phyloP scores from a whole-genome alignment of 164 flowering plant genomes.

The grape (Vitis vinifera) region ASM3070453v1 NC_081823.1:25644001-25644500 shows the following conservation, averaged over 20 bases:
- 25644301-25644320: conserved; percentile 89
- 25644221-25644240: neutral
- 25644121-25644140: neutral
- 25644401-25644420: neutral
- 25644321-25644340: conserved; percentile 75
- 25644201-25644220: too few species aligned
- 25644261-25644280: conserved; percentile 57
- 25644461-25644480: neutral
- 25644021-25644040: neutral
- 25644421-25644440: neutral
- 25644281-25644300: conserved; percentile 84
- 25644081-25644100: neutral
- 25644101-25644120: neutral
- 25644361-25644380: neutral
- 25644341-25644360: conserved; percentile 67
- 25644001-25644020: too few species aligned
- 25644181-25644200: neutral
- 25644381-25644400: conserved; percentile 14
- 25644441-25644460: neutral
- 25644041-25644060: neutral
- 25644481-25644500: neutral
- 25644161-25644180: neutral
- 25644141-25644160: neutral
- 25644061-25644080: too few species aligned
- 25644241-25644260: conserved; percentile 1